Base-by-base conservation (phyloP, 2,329 filamentous ascomycete species). In the Nigrospora sphaerica region DNA sequence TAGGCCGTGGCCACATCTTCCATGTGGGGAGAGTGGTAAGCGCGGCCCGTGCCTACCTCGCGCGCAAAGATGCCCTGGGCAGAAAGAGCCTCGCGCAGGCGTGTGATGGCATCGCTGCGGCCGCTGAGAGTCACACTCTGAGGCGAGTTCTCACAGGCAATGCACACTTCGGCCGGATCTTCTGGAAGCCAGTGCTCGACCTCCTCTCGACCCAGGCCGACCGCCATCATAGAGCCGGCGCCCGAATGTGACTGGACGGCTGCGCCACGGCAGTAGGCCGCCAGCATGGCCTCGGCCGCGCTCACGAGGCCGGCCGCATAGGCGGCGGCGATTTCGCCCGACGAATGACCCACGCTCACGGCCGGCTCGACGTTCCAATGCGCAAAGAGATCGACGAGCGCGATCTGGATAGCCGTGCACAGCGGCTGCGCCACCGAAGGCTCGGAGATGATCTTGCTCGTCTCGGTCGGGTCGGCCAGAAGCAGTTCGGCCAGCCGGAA, bases 71-170 rank as follows among this genome's bases (percentile, higher is more conserved):
- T 71, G 12, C 72, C 64, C 17, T 66, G 59, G 4, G 66, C 67
- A 32, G 66, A 67, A 42, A 70, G 56, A 5, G 64, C 53, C 23
- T 65, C 60, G 50, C 62, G 66, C 2, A 77, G 56, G 1, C 59
- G 58, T 53, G 67, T 62, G 18, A 70, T 44, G 1, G 66, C 69
- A 23, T 66, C 67, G 12, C 70, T 69, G 6, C 73, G 69, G 9
- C 73, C 72, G 16, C 71, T 72, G 38, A 73, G 71, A 9, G 75
- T 64, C 16, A 72, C 70, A 49, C 75, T 71, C n/a, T 69, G 60
- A 3, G 59, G 48, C 4, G 74, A 68, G 39, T 68, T 64, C 4
- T 70, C 67, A 39, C 63, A 65, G 18, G 57, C 56, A 9, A 28
- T 28, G 23, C 23, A 28, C 23, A 28, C 23, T 28, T 28, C 23